These are phyloP conservation scores for Russula sp. DNA, from an alignment of 768 basidiomycete species.

Conservation along the genomic window DNA sequence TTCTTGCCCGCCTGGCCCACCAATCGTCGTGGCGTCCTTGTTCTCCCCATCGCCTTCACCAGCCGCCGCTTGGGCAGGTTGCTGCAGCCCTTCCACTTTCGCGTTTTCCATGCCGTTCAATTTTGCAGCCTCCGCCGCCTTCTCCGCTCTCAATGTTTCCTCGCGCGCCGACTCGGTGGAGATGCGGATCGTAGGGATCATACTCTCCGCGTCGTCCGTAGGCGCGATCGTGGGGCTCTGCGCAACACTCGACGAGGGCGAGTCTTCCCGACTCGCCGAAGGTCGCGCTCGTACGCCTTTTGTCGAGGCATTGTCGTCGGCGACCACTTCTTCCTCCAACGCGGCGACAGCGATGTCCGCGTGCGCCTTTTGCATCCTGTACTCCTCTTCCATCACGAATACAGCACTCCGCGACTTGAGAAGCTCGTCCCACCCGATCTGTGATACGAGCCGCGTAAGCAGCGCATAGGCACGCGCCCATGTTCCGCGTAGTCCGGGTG, in stretches of 20 bases:
- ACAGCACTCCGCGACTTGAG: constrained; percentile 90
- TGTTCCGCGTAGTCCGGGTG: constrained; percentile 90
- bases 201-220: constrained; percentile 27
- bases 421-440: constrained; percentile 98
- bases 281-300: constrained; percentile 47
- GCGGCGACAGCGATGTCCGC: constrained; percentile 47
- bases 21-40: constrained; percentile 24
- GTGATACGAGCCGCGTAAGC: constrained; percentile 83
- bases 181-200: constrained; percentile 53
- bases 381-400: constrained; percentile 99
- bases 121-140: constrained; percentile 31
- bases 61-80: constrained; percentile 40
- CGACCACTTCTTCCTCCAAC: constrained; percentile 27
- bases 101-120: constrained; percentile 37
- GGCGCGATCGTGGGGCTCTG: constrained; percentile 25
- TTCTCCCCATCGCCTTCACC: constrained; percentile 28
- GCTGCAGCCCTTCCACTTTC: constrained; percentile 34
- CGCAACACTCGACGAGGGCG: constrained; percentile 25
- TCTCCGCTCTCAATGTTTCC: constrained; percentile 40
- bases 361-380: constrained; percentile 91
- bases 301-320: constrained; percentile 71
- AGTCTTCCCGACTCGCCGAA: constrained; percentile 22
- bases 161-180: constrained; percentile 49
- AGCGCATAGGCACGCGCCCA: constrained; percentile 93
- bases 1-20: constrained; percentile 37